A percentile compares a stretch with the other conserved stretches of the same genome.
Conservation (phyloP, 257 asterid species). For the Rubia yunnanensis region DNA sequence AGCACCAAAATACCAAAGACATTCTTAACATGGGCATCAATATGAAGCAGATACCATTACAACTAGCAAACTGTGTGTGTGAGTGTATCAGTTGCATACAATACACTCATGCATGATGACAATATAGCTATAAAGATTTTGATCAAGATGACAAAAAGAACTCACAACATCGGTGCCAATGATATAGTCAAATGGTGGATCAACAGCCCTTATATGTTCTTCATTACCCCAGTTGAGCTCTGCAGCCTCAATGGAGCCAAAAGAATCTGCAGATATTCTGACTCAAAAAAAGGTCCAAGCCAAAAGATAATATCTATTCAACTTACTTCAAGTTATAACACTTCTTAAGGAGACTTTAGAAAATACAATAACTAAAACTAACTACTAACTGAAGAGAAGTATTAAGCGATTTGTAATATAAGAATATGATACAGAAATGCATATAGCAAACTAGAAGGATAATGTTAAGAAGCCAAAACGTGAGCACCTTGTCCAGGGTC, state of each 20-base stretch:
- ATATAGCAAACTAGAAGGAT: not conserved
- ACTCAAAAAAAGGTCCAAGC: not conserved
- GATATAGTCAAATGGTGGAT: slow-evolving; percentile 85
- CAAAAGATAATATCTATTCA: not conserved
- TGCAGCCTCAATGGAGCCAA: slow-evolving; percentile 74
- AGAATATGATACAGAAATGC: not conserved
- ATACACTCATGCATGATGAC: not conserved
- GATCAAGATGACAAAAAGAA: slow-evolving; percentile 6
- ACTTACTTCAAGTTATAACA: not conserved
- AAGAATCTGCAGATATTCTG: slow-evolving; percentile 43
- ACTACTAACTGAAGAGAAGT: not conserved
- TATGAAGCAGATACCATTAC: not conserved
- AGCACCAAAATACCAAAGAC: not conserved
- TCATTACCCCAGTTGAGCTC: slow-evolving; percentile 88
- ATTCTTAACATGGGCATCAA: not conserved
- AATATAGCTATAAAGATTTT: not conserved
- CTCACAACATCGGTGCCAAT: slow-evolving; percentile 98
- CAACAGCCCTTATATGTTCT: slow-evolving; percentile 72
- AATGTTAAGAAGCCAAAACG: not conserved
- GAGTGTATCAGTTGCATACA: not conserved
- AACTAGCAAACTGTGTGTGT: not conserved
- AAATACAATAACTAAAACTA: not conserved
- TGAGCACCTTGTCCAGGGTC: slow-evolving; percentile 44
- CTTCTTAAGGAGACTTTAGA: not conserved
- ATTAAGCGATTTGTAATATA: not conserved